Conservation (phyloP, 2,329 filamentous ascomycete genomes). For the Atkinsonella texensis region DNA sequence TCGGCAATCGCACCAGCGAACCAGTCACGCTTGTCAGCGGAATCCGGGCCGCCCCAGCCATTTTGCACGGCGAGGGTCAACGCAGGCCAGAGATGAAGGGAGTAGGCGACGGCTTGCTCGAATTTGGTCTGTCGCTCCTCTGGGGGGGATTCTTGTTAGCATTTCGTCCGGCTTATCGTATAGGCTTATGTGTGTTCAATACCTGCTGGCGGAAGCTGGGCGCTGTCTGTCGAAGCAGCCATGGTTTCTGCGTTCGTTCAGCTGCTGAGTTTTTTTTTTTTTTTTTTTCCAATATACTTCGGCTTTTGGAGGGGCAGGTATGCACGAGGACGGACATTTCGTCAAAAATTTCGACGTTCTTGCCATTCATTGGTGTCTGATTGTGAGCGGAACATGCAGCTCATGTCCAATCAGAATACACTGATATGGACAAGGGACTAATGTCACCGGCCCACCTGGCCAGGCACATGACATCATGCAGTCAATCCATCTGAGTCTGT, state of each 20-base stretch:
- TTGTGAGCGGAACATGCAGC: background rate
- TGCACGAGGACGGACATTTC: constrained; percentile 6
- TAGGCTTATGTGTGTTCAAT: background rate
- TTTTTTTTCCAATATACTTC: constrained; percentile 10
- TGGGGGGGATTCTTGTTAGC: constrained; percentile 11
- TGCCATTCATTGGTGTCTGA: background rate
- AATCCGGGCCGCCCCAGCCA: constrained; percentile 76
- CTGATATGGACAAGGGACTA: background rate
- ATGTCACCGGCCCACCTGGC: background rate
- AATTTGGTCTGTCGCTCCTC: constrained; percentile 53
- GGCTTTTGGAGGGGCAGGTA: constrained; percentile 19
- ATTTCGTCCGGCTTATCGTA: no score
- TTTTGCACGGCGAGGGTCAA: constrained; percentile 79
- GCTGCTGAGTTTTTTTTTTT: constrained; percentile 4
- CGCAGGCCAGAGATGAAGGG: constrained; percentile 78
- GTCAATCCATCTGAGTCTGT: no score
- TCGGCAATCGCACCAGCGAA: constrained; percentile 81
- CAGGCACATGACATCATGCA: constrained; percentile 4
- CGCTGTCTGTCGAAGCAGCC: constrained; percentile 18
- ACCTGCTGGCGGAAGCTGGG: constrained; percentile 21
- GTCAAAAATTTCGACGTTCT: constrained; percentile 13
- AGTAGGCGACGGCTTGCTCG: constrained; percentile 76
- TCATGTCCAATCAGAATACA: background rate
- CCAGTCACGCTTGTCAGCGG: constrained; percentile 87
- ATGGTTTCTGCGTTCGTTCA: constrained; percentile 9